Base-by-base conservation (phyloP, 228 moss, liverwort and hornwort genomes). In the Sphagnum magellanicum region DNA sequence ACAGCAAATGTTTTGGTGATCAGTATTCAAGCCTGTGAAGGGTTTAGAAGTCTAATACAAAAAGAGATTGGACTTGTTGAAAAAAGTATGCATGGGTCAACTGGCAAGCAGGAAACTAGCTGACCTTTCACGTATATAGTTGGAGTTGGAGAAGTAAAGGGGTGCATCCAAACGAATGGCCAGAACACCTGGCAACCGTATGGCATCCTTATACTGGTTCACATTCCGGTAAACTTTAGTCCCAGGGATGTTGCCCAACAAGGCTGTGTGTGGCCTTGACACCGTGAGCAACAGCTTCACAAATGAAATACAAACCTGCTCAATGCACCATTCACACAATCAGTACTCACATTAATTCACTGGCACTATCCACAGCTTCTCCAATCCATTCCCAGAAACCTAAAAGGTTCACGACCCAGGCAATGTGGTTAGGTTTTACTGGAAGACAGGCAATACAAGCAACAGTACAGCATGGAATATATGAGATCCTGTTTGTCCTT, bases 111-210 rank as follows among this genome's bases (percentile, higher is more conserved):
- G 32, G 32, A 32, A 32, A 32, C 32, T 32, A 55, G 12, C 55
- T 6, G 6, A 84, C 84, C 78, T 84, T 65, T 93, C 87, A 14
- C 84, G 79, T 5, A 93, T 76, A 77, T 90, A 93, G 67, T 79
- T 75, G 46, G 85, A 85, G 67, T 90, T 93, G 16, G 93, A 86
- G 70, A 93, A 93, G 77, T 90, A 93, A 50, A 90, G 80, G 53
- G 88, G 67, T 2, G 88, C 80, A 64, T 90, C 93, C 6, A 93
- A 64, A 47, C 93, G 87, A 32, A 90, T 14, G 32, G 88, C 75
- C 8, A 93, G 78, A 15, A 88, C 78, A 6, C 88, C 90, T 4
- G 85, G 79, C 32, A 78, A 80, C 5, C 63, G 63, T 11, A 64
- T 74, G 14, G 87, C 80, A 5, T 85, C 74, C 0, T 71, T 80